Evolutionary conservation across 1,284 basidiomycete species (phyloP).

Genomic region (Heterobasidion parviporum): DNA sequence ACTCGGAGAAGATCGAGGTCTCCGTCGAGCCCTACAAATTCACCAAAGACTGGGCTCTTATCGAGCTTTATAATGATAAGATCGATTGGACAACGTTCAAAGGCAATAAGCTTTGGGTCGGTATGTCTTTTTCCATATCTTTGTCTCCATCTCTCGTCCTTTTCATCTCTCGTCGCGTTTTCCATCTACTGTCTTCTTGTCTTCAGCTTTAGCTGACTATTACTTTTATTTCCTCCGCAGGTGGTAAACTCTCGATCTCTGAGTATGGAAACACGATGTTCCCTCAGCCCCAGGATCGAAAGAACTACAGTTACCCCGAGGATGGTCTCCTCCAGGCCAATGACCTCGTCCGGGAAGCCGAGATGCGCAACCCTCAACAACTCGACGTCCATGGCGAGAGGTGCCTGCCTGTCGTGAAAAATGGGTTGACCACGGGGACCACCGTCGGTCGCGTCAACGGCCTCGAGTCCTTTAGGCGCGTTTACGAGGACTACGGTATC

Average conservation of each 20-base stretch:
- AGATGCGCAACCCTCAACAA: conserved; percentile 18
- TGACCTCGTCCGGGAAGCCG: conserved; percentile 13
- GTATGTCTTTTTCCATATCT: conserved; percentile 11
- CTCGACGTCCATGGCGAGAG: conserved; percentile 16
- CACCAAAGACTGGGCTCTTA: conserved; percentile 24
- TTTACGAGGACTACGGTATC: conserved; percentile 7
- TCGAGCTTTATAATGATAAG: conserved; percentile 21
- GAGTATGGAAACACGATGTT: background rate
- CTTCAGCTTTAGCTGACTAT: conserved; percentile 11
- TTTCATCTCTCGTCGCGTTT: no score
- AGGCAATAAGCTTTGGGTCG: conserved; percentile 27
- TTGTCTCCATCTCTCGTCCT: no score
- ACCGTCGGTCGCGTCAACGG: conserved; percentile 20
- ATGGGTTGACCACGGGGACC: conserved; percentile 18
- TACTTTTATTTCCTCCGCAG: conserved; percentile 6
- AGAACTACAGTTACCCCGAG: conserved; percentile 12
- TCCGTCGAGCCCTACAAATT: conserved; percentile 14
- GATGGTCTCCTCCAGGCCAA: conserved; percentile 21
- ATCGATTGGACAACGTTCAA: conserved; percentile 19
- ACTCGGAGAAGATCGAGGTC: conserved; percentile 20
- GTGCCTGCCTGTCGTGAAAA: conserved; percentile 20
- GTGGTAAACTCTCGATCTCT: background rate
- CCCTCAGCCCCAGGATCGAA: background rate
- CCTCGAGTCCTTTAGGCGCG: conserved; percentile 11
- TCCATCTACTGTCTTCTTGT: background rate